These are phyloP conservation scores for Durotheca rogersii DNA, from an alignment of 495 filamentous ascomycete genomes.

Conservation along the genomic window DNA sequence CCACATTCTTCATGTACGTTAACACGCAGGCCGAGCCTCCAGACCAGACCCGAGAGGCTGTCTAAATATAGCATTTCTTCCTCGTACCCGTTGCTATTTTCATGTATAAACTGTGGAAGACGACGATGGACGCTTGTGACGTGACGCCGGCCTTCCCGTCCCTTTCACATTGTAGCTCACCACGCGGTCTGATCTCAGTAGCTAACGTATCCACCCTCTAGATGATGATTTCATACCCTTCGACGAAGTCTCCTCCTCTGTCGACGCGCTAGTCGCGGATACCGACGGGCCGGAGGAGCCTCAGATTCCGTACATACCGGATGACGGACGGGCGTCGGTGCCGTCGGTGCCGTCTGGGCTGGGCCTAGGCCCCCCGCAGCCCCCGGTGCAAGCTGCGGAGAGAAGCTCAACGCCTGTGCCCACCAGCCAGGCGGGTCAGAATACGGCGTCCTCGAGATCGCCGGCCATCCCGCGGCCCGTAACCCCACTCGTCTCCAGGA, in stretches of 20 bases:
- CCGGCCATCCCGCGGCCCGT: constrained; percentile 29
- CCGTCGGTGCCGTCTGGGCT: constrained; percentile 69
- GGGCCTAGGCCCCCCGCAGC: constrained; percentile 56
- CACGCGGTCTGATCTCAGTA: constrained; percentile 29
- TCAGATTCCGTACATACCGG: constrained; percentile 47
- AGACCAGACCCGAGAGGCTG: constrained; percentile 45
- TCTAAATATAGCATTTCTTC: constrained; percentile 57
- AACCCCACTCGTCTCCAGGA: constrained; percentile 24
- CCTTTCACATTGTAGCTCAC: constrained; percentile 28
- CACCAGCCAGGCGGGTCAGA: constrained; percentile 16
- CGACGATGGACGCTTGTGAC: constrained; percentile 54
- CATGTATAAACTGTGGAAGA: constrained; percentile 49
- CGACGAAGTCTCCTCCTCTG: constrained; percentile 54
- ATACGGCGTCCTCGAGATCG: constrained; percentile 1
- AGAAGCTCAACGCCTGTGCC: constrained; percentile 20
- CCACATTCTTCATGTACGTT: constrained; percentile 77
- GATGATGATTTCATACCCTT: constrained; percentile 52
- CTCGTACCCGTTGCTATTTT: constrained; percentile 43
- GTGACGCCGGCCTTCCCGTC: constrained; percentile 44
- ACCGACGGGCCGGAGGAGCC: constrained; percentile 37
- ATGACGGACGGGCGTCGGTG: constrained; percentile 50
- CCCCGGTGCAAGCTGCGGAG: constrained; percentile 32
- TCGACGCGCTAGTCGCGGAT: constrained; percentile 60
- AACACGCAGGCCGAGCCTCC: constrained; percentile 54
- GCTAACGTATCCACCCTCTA: constrained; percentile 43